Percentiles rank a stretch among this genome's conserved stretches.
Evolutionary conservation across 352 stramenopile species (phyloP).

Genomic region (Pythium phragmitis): DNA sequence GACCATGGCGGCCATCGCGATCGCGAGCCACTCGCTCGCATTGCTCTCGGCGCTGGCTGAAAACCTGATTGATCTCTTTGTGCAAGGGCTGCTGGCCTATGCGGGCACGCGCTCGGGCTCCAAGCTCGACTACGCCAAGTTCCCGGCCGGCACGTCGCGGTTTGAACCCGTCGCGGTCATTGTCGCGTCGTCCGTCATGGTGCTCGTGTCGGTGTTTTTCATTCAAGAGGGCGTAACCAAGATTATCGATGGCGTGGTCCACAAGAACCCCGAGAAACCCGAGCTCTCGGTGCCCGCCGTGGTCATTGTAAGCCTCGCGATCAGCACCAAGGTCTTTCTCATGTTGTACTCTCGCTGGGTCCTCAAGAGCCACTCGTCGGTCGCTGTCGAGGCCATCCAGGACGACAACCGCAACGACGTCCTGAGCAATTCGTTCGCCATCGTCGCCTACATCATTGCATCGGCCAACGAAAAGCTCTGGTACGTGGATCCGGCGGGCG

Average conservation of each 20-base stretch:
- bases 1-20: constrained; percentile 64
- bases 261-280: constrained; percentile 70
- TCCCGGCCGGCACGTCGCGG: constrained; percentile 88
- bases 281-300: constrained; percentile 85
- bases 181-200: constrained; percentile 91
- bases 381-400: constrained; percentile 57
- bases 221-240: constrained; percentile 59
- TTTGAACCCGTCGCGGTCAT: constrained; percentile 94
- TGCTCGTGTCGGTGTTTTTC: constrained; percentile 88
- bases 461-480: constrained; percentile 54
- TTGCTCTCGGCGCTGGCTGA: constrained; percentile 91
- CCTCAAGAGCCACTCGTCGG: constrained; percentile 49
- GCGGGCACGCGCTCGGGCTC: constrained; percentile 76
- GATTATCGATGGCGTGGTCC: constrained; percentile 39
- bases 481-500: constrained; percentile 91
- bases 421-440: constrained; percentile 89
- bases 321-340: constrained; percentile 70
- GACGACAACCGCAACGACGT: constrained; percentile 96
- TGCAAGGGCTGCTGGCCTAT: constrained; percentile 88
- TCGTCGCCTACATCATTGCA: constrained; percentile 66
- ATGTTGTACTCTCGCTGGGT: constrained; percentile 66
- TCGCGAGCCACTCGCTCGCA: constrained; percentile 85
- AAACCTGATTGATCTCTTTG: constrained; percentile 92
- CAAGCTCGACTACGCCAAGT: constrained; percentile 86
- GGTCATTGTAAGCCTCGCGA: constrained; percentile 63